These are phyloP conservation scores for Tolypocladium nubicola DNA, from an alignment of 2,329 filamentous ascomycete species.

Conservation along the genomic window DNA sequence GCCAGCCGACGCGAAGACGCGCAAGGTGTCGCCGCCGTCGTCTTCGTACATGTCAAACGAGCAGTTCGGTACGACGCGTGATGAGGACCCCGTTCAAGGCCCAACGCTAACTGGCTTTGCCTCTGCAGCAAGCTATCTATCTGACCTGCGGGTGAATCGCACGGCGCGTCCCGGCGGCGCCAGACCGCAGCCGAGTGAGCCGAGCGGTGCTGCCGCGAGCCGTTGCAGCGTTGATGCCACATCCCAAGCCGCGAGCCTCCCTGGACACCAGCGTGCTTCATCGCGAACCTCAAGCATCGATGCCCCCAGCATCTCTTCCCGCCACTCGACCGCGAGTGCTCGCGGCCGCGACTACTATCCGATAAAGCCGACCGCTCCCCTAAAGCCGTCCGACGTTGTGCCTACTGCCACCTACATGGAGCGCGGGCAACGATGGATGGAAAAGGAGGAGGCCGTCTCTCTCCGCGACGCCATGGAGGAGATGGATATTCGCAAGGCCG, in stretches of 20 bases:
- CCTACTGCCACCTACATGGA: constrained; percentile 63
- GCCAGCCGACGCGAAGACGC: constrained; percentile 24
- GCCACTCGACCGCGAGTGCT: constrained; percentile 35
- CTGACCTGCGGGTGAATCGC: constrained; percentile 59
- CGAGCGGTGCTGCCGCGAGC: constrained; percentile 12
- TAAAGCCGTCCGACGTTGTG: constrained; percentile 51
- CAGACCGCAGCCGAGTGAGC: constrained; percentile 44
- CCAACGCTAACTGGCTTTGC: neutral
- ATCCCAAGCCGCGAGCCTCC: constrained; percentile 14
- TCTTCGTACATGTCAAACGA: constrained; percentile 56
- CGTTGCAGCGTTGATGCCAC: constrained; percentile 16
- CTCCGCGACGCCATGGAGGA: constrained; percentile 64
- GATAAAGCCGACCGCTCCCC: constrained; percentile 26
- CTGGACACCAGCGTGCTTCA: constrained; percentile 13
- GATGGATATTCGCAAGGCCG: constrained; percentile 45
- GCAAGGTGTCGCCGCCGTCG: constrained; percentile 50
- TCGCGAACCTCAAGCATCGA: constrained; percentile 27
- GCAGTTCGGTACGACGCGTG: constrained; percentile 47
- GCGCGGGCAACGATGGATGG: constrained; percentile 65
- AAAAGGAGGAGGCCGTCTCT: constrained; percentile 65
- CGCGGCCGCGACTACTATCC: constrained; percentile 43
- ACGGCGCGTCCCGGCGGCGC: constrained; percentile 60
- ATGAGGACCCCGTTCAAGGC: neutral
- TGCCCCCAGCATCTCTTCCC: constrained; percentile 36
- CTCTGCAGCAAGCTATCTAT: constrained; percentile 54